Base-by-base conservation (phyloP, 495 filamentous ascomycete genomes). In the Cudoniella acicularis region DNA sequence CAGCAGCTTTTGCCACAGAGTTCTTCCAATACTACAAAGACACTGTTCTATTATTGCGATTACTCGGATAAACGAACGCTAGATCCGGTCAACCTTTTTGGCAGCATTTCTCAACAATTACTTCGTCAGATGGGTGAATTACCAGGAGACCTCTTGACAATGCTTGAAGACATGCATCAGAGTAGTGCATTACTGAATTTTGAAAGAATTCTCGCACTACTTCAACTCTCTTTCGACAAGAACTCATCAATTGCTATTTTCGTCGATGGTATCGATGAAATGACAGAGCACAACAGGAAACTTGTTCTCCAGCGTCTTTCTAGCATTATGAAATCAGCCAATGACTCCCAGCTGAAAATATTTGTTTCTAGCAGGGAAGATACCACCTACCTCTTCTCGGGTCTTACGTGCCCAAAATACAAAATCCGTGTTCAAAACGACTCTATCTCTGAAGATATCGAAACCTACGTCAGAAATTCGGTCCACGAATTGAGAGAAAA, bases 21-120 rank as follows among this genome's bases (percentile, higher is more conserved):
- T 13, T 4, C 30, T 36, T 4, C 13, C 13, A 13, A 13, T 13
- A 13, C 9, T 16, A 25, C 40, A 21, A 20, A 36, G 1, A 50
- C 64, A 1, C 21, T 42, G 4, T 67, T 68, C 43, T 67, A 59
- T 49, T 67, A 67, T 24, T 64, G 57, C n/a, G 46, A 60, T 8
- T 26, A 45, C 21, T 62, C 60, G 11, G 51, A 67, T 49, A 50
- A 56, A 30, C 20, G 41, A 48, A 58, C 65, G 2, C 47, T 64
- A 22, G 47, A 58, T 22, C 65, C 62, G 3, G 25, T 36, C 21
- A 67, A 20, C 24, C 64, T 69, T 10, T 54, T 69, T n/a, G 55
- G 65, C 6, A 57, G 46, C 17, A 40, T 69, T 16, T 23, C 53
- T 17, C 42, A 27, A 22, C 53, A 56, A 47, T 10, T 56, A 11